A percentile compares a stretch with the other conserved stretches of the same genome.
These are phyloP conservation scores for Flaveria floridana DNA, from an alignment of 140 eudicot genomes.

Conservation along the genomic window DNA sequence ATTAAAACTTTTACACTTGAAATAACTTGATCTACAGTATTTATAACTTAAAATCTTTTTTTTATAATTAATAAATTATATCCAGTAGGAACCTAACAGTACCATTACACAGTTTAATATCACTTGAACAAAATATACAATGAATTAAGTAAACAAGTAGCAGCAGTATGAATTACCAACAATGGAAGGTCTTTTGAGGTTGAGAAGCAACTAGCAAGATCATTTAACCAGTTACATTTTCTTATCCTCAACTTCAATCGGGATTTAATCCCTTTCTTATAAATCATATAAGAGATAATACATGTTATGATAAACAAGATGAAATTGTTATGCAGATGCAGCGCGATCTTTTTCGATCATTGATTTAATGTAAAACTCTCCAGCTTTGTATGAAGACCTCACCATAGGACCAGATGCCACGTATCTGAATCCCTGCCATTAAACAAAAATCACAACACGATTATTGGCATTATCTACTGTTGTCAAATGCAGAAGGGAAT, in stretches of 20 bases:
- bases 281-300: slow-evolving; percentile 7
- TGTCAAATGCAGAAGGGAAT: background rate
- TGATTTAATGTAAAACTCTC: slow-evolving; percentile 85
- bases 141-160: background rate
- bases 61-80: too few species aligned
- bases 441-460: background rate
- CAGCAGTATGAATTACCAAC: slow-evolving; percentile 18
- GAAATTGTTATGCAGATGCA: slow-evolving; percentile 44
- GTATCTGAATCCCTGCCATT: slow-evolving; percentile 80
- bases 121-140: slow-evolving; percentile 17
- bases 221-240: slow-evolving; percentile 3
- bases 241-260: background rate
- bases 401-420: slow-evolving; percentile 99
- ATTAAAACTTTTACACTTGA: too few species aligned
- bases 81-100: too few species aligned
- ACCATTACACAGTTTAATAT: background rate
- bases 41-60: too few species aligned
- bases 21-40: too few species aligned
- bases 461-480: background rate
- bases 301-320: slow-evolving; percentile 10
- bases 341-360: slow-evolving; percentile 95
- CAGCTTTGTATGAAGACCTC: slow-evolving; percentile 91
- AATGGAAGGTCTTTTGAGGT: background rate
- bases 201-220: slow-evolving; percentile 5
- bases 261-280: background rate